Evolutionary conservation across 192 early-diverging fungal species (phyloP).

Genomic region (Umbelopsis sp.): DNA sequence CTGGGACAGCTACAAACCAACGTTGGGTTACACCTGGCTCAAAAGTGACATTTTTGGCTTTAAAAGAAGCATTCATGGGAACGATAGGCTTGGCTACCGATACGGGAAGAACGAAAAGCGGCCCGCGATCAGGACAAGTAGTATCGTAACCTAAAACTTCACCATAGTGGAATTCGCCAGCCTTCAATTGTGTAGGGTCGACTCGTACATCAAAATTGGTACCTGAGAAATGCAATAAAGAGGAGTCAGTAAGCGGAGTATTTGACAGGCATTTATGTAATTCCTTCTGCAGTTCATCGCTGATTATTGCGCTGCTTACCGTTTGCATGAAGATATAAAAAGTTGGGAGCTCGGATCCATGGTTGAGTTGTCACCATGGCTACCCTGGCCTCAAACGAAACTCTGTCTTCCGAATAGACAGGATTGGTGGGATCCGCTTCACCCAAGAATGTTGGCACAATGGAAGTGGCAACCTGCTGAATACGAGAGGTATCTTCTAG

Average conservation of each 20-base stretch:
- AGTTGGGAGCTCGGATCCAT: slow-evolving; percentile 83
- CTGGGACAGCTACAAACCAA: slow-evolving; percentile 81
- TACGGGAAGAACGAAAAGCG: slow-evolving; percentile 86
- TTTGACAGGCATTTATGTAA: not conserved
- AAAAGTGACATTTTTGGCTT: slow-evolving; percentile 65
- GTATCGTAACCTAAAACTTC: slow-evolving; percentile 84
- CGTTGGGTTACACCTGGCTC: slow-evolving; percentile 79
- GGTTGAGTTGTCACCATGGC: slow-evolving; percentile 65
- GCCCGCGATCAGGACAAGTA: slow-evolving; percentile 66
- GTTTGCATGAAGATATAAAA: slow-evolving; percentile 66
- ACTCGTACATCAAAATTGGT: slow-evolving; percentile 71
- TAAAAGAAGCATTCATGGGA: slow-evolving; percentile 41
- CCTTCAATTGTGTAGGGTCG: slow-evolving; percentile 77
- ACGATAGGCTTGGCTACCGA: slow-evolving; percentile 81
- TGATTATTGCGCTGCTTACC: slow-evolving; percentile 36
- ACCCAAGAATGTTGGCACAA: slow-evolving; percentile 64
- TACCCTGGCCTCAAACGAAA: slow-evolving; percentile 80
- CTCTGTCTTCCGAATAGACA: slow-evolving; percentile 61
- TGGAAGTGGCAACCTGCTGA: slow-evolving; percentile 57
- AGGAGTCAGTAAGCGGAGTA: too few relatives aligned
- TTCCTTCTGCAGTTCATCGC: too few relatives aligned
- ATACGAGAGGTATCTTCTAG: slow-evolving; percentile 66
- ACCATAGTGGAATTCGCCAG: slow-evolving; percentile 78
- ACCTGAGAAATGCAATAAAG: slow-evolving; percentile 25
- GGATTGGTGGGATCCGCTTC: slow-evolving; percentile 60